These are phyloP conservation scores for Fomitopsis pinicola DNA, from an alignment of 1,284 basidiomycete species.

Conservation along the genomic window DNA sequence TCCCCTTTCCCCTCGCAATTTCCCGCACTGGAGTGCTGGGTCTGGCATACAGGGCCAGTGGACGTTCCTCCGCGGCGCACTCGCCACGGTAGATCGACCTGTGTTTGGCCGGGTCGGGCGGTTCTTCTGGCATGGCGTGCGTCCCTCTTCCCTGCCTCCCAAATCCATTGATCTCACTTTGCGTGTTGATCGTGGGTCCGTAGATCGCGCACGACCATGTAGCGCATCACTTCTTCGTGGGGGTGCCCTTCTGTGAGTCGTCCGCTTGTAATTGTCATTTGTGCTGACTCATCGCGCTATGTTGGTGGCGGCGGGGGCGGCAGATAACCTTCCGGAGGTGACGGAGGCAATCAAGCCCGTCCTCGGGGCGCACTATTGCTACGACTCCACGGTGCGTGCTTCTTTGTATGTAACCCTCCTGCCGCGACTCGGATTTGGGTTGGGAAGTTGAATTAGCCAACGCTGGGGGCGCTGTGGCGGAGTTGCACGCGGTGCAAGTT, in stretches of 20 bases:
- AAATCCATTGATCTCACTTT: too few species aligned
- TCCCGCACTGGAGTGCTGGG: too few species aligned
- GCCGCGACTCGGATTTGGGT: too few species aligned
- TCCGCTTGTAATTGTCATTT: too few species aligned
- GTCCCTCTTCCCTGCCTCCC: constrained; percentile 9
- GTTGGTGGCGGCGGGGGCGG: too few species aligned
- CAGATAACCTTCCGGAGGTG: constrained; percentile 36
- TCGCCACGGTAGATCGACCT: constrained; percentile 54
- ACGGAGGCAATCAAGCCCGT: constrained; percentile 37
- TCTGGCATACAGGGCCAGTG: constrained; percentile 30
- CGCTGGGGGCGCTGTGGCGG: constrained; percentile 35
- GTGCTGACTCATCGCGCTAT: too few species aligned
- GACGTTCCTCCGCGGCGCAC: constrained; percentile 52
- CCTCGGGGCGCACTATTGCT: constrained; percentile 35
- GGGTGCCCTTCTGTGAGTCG: constrained; percentile 31
- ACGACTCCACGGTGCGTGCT: too few species aligned
- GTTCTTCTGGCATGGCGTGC: constrained; percentile 54
- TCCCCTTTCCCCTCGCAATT: too few species aligned
- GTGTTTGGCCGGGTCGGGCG: constrained; percentile 54
- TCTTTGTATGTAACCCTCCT: constrained; percentile 25
- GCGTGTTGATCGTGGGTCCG: neutral
- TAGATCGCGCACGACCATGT: constrained; percentile 36
- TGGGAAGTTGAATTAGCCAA: constrained; percentile 14
- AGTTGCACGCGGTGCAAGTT: constrained; percentile 58
- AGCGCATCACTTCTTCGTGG: constrained; percentile 40